These are phyloP conservation scores for Pterulicium gracile DNA, from an alignment of 1,284 basidiomycete genomes.

Conservation along the genomic window DNA sequence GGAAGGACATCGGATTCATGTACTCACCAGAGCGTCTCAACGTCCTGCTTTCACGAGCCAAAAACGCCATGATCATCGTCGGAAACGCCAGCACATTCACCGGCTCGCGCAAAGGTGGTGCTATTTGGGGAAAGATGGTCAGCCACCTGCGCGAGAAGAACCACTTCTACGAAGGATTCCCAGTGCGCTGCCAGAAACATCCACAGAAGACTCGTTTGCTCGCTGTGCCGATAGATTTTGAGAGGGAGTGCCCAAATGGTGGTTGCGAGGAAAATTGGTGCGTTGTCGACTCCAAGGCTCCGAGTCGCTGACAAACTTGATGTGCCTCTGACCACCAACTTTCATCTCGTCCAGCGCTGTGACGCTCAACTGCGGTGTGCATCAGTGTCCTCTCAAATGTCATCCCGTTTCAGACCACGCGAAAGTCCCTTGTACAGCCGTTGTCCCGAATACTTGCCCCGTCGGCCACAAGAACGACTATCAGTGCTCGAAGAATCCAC, in stretches of 20 bases:
- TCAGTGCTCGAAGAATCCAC: slow-evolving; percentile 23
- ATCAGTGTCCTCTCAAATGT: slow-evolving; percentile 43
- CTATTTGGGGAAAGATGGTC: slow-evolving; percentile 40
- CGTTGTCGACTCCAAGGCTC: no score
- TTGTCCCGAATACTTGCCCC: slow-evolving; percentile 21
- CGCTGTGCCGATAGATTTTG: slow-evolving; percentile 33
- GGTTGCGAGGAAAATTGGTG: slow-evolving; percentile 51
- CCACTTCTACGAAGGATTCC: slow-evolving; percentile 49
- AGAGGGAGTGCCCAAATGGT: slow-evolving; percentile 42
- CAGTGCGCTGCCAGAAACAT: slow-evolving; percentile 46
- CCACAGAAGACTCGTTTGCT: slow-evolving; percentile 28
- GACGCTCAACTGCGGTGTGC: slow-evolving; percentile 35
- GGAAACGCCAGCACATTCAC: slow-evolving; percentile 51
- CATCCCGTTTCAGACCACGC: slow-evolving; percentile 42
- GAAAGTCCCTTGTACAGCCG: slow-evolving; percentile 27
- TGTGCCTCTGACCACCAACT: no score
- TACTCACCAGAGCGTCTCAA: slow-evolving; percentile 51
- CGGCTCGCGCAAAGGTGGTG: slow-evolving; percentile 37
- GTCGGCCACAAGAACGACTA: slow-evolving; percentile 22
- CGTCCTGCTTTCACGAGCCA: slow-evolving; percentile 55
- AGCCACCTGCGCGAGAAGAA: slow-evolving; percentile 24
- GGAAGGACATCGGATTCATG: slow-evolving; percentile 57
- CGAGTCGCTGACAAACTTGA: no score
- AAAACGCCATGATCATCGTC: slow-evolving; percentile 49
- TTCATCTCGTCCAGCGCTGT: slow-evolving; percentile 31